These are phyloP conservation scores for Paraphaeosphaeria sporulosa DNA, from an alignment of 2,329 filamentous ascomycete species.

Conservation along the genomic window DNA sequence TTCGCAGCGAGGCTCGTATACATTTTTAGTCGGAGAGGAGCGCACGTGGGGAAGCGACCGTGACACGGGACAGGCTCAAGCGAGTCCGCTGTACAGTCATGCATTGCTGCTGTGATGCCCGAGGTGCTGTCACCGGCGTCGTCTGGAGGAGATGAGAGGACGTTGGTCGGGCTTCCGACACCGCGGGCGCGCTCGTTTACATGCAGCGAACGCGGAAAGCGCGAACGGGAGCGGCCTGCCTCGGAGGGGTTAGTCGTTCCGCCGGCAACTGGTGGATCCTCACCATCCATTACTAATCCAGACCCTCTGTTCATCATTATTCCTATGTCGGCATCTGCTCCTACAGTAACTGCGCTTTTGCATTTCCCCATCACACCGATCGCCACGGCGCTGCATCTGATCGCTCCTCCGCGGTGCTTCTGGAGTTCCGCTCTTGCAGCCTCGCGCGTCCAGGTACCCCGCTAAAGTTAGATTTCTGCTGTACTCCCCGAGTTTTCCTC, in stretches of 20 bases:
- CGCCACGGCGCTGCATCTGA: background rate
- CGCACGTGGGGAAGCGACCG: constrained; percentile 17
- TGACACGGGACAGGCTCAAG: constrained; percentile 15
- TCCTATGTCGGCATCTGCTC: constrained; percentile 8
- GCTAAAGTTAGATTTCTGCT: constrained; percentile 42
- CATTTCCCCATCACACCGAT: constrained; percentile 21
- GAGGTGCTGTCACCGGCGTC: constrained; percentile 16
- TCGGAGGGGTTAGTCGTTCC: constrained; percentile 15
- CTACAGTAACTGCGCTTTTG: constrained; percentile 1
- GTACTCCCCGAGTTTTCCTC: constrained; percentile 41
- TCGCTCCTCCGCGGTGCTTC: constrained; percentile 10
- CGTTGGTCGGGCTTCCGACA: constrained; percentile 13
- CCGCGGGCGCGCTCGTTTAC: constrained; percentile 10
- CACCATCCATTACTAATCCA: constrained; percentile 26
- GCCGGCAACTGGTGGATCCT: too few relatives aligned
- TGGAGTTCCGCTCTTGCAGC: constrained; percentile 11
- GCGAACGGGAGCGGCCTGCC: constrained; percentile 14
- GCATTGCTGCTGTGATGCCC: constrained; percentile 16
- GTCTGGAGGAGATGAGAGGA: constrained; percentile 12
- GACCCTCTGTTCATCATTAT: background rate
- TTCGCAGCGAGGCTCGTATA: constrained; percentile 7
- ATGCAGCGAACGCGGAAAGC: constrained; percentile 17
- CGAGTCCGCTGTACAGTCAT: background rate
- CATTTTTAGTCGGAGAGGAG: background rate
- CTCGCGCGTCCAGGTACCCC: constrained; percentile 32